Conservation (phyloP, 2,329 filamentous ascomycete species). For the Orbilia oligospora region DNA sequence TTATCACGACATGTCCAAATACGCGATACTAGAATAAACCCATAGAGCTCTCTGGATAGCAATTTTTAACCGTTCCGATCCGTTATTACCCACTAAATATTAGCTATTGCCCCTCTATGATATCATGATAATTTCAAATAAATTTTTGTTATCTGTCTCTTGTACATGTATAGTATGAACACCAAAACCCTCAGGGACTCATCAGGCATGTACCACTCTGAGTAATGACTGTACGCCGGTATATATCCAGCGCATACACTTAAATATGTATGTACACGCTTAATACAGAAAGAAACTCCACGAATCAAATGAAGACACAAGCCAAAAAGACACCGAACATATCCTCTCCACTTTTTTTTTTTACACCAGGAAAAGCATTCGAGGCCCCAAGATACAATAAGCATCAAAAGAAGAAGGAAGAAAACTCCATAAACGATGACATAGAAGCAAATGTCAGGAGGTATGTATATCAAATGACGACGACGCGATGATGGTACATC, state of each 20-base stretch:
- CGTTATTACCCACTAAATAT: not conserved
- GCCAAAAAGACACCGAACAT: conserved; percentile 13
- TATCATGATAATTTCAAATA: not conserved
- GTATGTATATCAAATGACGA: not conserved
- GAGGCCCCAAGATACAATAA: not conserved
- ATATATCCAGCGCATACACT: too few species aligned
- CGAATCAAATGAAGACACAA: conserved; percentile 29
- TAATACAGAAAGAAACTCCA: not conserved
- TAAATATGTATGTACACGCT: conserved; percentile 4
- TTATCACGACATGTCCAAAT: conserved; percentile 12
- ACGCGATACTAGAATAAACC: not conserved
- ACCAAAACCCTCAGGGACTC: too few species aligned
- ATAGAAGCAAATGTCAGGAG: not conserved
- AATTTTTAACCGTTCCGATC: not conserved
- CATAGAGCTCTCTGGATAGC: not conserved
- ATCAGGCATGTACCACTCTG: too few species aligned
- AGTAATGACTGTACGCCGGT: not conserved
- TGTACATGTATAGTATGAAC: too few species aligned
- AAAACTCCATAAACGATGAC: conserved; percentile 16
- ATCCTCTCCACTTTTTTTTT: conserved; percentile 9
- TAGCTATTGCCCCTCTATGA: not conserved
- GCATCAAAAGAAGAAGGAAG: not conserved
- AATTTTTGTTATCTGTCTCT: too few species aligned
- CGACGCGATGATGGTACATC: not conserved
- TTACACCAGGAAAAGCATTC: not conserved